Evolutionary conservation across 1,284 basidiomycete genomes (phyloP), one percentile per base, ranked within the genome.

Genomic region (Rhodotorula glutinis): DNA sequence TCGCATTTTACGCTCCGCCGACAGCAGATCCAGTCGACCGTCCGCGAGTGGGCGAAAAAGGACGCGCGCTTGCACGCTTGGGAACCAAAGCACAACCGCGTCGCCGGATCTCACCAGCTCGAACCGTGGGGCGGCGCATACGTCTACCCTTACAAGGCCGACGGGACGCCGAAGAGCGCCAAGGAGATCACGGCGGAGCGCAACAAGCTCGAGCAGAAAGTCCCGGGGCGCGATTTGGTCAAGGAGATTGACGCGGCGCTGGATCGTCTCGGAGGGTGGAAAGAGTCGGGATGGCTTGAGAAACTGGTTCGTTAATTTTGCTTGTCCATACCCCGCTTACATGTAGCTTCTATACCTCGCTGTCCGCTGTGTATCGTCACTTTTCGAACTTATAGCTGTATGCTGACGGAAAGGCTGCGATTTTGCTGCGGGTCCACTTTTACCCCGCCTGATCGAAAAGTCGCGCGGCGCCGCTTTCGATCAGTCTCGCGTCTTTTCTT

Each of bases 1-100:
- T 60, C 61, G 25, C 65, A 67, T 27, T 63, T 67, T 29, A 53
- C 49, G 57, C 60, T 67, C 53, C 53, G 44, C 16, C 57, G 46
- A n/a, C 2, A 10, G 4, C 11, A 23, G 7, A 46, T 67, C 61
- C 2, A 14, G 9, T 40, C 57, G n/a, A 59, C 62, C 19, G 11
- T 67, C 47, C 16, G 43, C 5, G 2, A 25, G 2, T 67, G 65
- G 65, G 56, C 65, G 0, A 30, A 38, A 1, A n/a, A 19, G 8
- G 65, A 67, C 60, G 16, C 33, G n/a, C 65, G 65, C 47, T 23
- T 67, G 44, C 30, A 17, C 16, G 40, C 13, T 8, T 67, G 65
- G 65, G 54, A 38, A 23, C 57, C 61, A 17, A 8, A 46, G 40
- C 30, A 56, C 38, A 60, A 67, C 53, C 23, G 23, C 14, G 43